Conservation (phyloP, 495 filamentous ascomycete genomes). For the Aspergillus panamensis region DNA sequence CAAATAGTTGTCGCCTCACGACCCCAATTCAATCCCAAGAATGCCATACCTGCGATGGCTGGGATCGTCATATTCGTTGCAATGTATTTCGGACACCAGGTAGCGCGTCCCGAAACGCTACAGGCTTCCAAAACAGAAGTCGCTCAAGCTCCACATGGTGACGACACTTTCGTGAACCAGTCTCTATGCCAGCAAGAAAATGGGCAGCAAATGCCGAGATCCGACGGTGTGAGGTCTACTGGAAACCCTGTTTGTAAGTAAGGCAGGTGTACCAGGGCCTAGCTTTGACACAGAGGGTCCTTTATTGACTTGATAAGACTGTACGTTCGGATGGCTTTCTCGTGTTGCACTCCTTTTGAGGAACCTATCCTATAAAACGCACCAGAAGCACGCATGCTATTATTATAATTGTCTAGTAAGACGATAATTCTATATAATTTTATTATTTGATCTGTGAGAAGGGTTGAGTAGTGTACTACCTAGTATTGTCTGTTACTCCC, state of each 20-base stretch:
- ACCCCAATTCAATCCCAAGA: conserved; percentile 41
- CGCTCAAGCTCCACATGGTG: background rate
- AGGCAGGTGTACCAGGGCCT: no score
- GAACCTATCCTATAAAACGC: no score
- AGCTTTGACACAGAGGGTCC: no score
- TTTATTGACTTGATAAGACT: no score
- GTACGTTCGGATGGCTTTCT: no score
- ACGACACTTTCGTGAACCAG: conserved; percentile 1
- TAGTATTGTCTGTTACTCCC: background rate
- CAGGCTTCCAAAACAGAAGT: background rate
- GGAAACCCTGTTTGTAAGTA: background rate
- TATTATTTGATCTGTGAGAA: no score
- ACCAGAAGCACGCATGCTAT: no score
- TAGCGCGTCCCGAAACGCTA: background rate
- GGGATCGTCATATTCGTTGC: conserved; percentile 55
- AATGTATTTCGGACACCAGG: conserved; percentile 32
- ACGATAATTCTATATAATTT: no score
- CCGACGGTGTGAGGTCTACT: conserved; percentile 4
- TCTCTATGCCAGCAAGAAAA: background rate
- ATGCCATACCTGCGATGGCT: conserved; percentile 58
- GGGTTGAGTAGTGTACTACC: no score
- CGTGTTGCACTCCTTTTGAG: no score
- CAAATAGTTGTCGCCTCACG: conserved; percentile 43
- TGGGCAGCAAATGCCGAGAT: conserved; percentile 2
- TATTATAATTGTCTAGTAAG: no score